Evolutionary conservation across 23 red algal genomes (phyloP), one percentile per base, ranked within the genome.

Genomic region (Gracilaria domingensis): DNA sequence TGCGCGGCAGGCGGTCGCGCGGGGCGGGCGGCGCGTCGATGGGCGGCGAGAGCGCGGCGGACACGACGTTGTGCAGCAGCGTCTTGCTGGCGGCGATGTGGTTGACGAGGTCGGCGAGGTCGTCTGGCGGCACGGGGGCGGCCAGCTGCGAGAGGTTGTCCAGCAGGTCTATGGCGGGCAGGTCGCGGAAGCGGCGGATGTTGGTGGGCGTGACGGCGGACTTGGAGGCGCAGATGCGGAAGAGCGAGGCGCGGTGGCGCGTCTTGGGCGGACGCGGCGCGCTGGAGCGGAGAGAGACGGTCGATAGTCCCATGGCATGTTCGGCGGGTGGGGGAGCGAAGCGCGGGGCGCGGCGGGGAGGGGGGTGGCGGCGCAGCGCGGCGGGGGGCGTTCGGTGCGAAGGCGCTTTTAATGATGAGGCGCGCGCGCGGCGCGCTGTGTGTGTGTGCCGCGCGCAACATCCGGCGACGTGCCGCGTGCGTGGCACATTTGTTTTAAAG

Each of bases 301-400:
- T 36, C 35, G 69, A 75, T 75, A 75, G 69, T 37, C 69, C 69
- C 69, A 75, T 75, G 69, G 69, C 69, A 75, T 75, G 36, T 75
- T 47, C 39, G 69, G 32, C 12, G 55, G 57, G 34, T n/a, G 61
- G 17, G 35, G 80, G 56, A 66, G 50, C 2, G 21, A 26, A 53
- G 14, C 5, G 23, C 0, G 79, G 47, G 79, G 47, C 21, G 48
- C 26, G 66, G 66, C 28, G 8, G 66, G 66, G 66, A 0, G 76
- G 24, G 54, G 79, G 59, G 79, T 42, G n/a, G n/a, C n/a, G n/a
- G n/a, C n/a, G n/a, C n/a, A n/a, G n/a, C n/a, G n/a, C n/a, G n/a
- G n/a, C n/a, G n/a, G n/a, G n/a, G n/a, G n/a, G n/a, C n/a, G n/a
- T n/a, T n/a, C n/a, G n/a, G n/a, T 4, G 42, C 42, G 42, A 11